Evolutionary conservation across 2,329 filamentous ascomycete species (phyloP), one percentile per base, ranked within the genome.

Genomic region (Fusarium coffeatum): DNA sequence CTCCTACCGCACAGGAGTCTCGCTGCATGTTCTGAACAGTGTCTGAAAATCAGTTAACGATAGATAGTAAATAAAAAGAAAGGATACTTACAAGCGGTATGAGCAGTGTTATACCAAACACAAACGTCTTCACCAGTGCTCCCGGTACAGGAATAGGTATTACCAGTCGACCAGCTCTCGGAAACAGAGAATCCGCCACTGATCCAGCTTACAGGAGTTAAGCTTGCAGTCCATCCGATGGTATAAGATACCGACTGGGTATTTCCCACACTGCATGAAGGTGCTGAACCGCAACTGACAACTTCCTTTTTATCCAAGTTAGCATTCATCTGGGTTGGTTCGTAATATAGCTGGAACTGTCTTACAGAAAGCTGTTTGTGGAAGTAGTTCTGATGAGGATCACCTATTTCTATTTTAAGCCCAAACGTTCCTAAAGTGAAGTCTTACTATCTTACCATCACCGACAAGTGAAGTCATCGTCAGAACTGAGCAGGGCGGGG

Each of bases 341-440:
- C 7, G 18, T 15, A 18, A 22, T 20, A 8, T 13, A 20, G n/a
- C 1, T 7, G 16, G 20, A 18, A 11, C n/a, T 13, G 12, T 1
- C 41, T 20, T 43, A 23, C 42, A 4, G 55, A 58, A 25, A 58
- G 55, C 18, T 58, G 55, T 11, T 58, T 58, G 12, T 54, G 47
- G 47, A 54, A 58, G 25, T 58, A 58, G 27, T 58, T 54, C 16
- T 58, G 55, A 27, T 58, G 47, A 15, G 55, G 55, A 1, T 58
- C 5, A 7, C 46, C 46, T 56, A 1, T 37, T 16, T 2, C 16
- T n/a, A 28, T 23, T 25, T 23, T 13, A 41, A 23, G 20, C 30
- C 15, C 13, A 6, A 25, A 18, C 0, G 5, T 10, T 10, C 0
- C 22, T 23, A 13, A 40, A 3, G 3, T 2, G 16, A 1, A 43